These are phyloP conservation scores for Cladosporium halotolerans DNA, from an alignment of 2,329 filamentous ascomycete species.

Conservation along the genomic window DNA sequence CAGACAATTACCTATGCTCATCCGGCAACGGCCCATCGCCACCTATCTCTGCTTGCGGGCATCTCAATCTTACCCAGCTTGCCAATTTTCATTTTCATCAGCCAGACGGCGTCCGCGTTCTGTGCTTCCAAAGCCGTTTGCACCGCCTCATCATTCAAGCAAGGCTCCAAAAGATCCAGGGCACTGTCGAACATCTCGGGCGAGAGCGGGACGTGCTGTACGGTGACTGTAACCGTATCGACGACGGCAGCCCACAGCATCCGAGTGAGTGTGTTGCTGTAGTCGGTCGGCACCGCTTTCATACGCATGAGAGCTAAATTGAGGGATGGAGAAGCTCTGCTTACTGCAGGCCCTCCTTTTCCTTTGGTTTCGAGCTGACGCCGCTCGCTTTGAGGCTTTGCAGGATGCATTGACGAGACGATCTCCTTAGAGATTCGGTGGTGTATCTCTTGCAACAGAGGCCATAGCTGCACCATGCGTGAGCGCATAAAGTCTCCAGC, in stretches of 20 bases:
- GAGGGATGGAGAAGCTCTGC: neutral
- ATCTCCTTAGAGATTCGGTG: slow-evolving; percentile 3
- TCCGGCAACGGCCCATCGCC: slow-evolving; percentile 11
- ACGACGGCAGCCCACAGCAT: slow-evolving; percentile 28
- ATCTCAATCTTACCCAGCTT: neutral
- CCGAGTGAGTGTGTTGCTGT: slow-evolving; percentile 3
- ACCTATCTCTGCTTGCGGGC: neutral
- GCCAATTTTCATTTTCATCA: slow-evolving; percentile 42
- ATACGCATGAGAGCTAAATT: slow-evolving; percentile 17
- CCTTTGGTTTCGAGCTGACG: neutral
- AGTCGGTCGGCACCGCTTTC: slow-evolving; percentile 16
- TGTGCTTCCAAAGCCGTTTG: slow-evolving; percentile 54
- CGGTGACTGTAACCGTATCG: slow-evolving; percentile 48
- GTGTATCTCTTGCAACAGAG: slow-evolving; percentile 23
- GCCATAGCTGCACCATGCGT: slow-evolving; percentile 70
- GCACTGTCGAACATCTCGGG: slow-evolving; percentile 68
- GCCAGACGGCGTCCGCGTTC: slow-evolving; percentile 74
- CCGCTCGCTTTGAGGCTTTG: neutral
- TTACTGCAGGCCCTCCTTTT: neutral
- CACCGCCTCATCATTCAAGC: slow-evolving; percentile 38
- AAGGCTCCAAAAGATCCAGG: slow-evolving; percentile 51
- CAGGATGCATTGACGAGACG: neutral
- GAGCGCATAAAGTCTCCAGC: slow-evolving; percentile 77
- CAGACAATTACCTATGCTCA: neutral
- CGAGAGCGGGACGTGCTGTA: slow-evolving; percentile 57